A percentile compares a stretch with the other conserved stretches of the same genome.
phyloP scores from a whole-genome alignment of 2,329 filamentous ascomycete genomes.

The Drechslerella coelobrocha region DNA sequence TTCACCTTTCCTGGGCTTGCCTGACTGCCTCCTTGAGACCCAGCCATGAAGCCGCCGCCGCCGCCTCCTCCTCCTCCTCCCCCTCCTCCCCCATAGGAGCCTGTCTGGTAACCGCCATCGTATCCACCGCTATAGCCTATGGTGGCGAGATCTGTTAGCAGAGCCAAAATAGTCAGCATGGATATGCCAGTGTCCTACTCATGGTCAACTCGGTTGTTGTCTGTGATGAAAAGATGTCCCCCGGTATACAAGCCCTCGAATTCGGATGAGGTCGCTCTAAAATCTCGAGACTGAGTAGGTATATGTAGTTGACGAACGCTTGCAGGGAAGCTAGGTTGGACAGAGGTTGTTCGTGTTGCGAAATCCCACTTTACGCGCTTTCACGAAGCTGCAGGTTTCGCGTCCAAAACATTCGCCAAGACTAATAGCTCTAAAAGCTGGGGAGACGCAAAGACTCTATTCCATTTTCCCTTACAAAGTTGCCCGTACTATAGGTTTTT shows the following conservation, averaged over 20 bases:
- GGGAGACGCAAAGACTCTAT: neutral
- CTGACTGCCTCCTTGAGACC: constrained; percentile 53
- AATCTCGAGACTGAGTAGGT: too few species aligned
- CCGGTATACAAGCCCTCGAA: too few species aligned
- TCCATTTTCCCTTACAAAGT: neutral
- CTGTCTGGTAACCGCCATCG: constrained; percentile 49
- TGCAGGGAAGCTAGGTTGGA: neutral
- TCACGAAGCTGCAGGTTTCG: constrained; percentile 30
- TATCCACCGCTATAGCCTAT: constrained; percentile 43
- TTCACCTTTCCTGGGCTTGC: constrained; percentile 53
- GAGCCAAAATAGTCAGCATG: neutral
- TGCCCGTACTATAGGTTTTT: neutral
- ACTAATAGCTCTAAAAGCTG: neutral
- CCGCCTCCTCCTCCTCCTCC: too few species aligned
- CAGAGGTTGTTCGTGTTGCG: constrained; percentile 8
- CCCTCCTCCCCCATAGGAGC: constrained; percentile 45
- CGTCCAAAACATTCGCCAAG: constrained; percentile 49
- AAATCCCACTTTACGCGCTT: constrained; percentile 42
- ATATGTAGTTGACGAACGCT: neutral
- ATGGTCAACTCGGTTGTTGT: constrained; percentile 19
- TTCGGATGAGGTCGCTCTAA: too few species aligned
- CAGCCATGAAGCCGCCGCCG: constrained; percentile 51
- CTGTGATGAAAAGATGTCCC: too few species aligned
- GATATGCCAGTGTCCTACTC: constrained; percentile 12
- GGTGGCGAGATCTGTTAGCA: neutral